Conservation (phyloP, 257 asterid genomes). For the Leonotis leonurus region DNA sequence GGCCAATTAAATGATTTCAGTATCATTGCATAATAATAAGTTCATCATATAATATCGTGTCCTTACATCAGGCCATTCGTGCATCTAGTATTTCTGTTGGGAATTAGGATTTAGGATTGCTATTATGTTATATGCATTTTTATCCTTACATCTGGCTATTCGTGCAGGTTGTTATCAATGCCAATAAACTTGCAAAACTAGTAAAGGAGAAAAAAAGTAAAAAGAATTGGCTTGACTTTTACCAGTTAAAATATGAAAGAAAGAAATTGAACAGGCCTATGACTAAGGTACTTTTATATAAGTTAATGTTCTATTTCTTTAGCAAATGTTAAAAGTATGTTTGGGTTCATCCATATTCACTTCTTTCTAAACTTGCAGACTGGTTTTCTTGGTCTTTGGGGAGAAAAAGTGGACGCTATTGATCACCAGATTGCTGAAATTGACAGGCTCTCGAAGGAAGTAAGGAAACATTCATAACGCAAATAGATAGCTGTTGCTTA, state of each 20-base stretch:
- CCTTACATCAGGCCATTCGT: background rate
- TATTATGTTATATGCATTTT: background rate
- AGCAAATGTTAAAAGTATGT: background rate
- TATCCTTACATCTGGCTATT: slow-evolving; percentile 1
- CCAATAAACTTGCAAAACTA: slow-evolving; percentile 79
- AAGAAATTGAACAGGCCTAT: slow-evolving; percentile 58
- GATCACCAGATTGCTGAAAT: slow-evolving; percentile 75
- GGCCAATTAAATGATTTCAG: background rate
- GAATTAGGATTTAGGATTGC: background rate
- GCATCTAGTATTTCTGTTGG: background rate
- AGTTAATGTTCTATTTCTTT: background rate
- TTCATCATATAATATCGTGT: background rate
- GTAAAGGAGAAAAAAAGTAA: slow-evolving; percentile 67
- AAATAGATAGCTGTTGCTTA: slow-evolving; percentile 31
- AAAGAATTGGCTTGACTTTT: slow-evolving; percentile 58
- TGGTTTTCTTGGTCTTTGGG: slow-evolving; percentile 88
- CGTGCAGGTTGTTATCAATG: slow-evolving; percentile 67
- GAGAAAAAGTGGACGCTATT: slow-evolving; percentile 77
- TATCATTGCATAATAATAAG: background rate
- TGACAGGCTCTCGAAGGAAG: slow-evolving; percentile 69
- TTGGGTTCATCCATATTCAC: background rate
- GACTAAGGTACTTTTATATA: slow-evolving; percentile 50
- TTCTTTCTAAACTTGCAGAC: slow-evolving; percentile 46
- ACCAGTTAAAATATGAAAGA: slow-evolving; percentile 42
- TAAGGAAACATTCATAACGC: slow-evolving; percentile 19